Conservation (phyloP, 129 eudicot species). For the Tagetes erecta region DNA sequence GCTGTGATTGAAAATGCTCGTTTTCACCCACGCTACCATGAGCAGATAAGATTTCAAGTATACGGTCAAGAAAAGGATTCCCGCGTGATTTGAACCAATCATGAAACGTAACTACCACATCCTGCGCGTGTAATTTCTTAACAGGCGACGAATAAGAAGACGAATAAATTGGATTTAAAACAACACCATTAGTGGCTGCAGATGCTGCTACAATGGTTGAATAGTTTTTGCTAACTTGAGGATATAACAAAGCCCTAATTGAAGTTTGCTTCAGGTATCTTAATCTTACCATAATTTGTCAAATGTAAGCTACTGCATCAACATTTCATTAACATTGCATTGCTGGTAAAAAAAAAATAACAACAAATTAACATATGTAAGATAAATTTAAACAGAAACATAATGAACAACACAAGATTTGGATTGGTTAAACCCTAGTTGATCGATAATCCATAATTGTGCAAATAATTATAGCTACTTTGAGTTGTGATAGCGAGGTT, state of each 20-base stretch:
- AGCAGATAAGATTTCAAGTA: slow-evolving; percentile 46
- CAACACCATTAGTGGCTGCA: slow-evolving; percentile 10
- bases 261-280: slow-evolving; percentile 47
- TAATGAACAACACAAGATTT: not conserved
- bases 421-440: not conserved
- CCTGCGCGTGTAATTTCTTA: slow-evolving; percentile 29
- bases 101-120: slow-evolving; percentile 47
- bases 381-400: not conserved
- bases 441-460: no score
- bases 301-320: slow-evolving; percentile 17
- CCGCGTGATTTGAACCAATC: slow-evolving; percentile 62
- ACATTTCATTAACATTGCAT: not conserved
- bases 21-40: slow-evolving; percentile 21
- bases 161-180: slow-evolving; percentile 17
- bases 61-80: slow-evolving; percentile 46
- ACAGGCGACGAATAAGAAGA: not conserved
- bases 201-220: slow-evolving; percentile 18
- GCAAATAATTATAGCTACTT: no score
- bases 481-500: no score
- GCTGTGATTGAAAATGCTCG: slow-evolving; percentile 16
- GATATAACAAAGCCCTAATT: slow-evolving; percentile 39
- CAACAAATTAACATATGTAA: not conserved
- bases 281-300: slow-evolving; percentile 42
- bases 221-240: slow-evolving; percentile 17
- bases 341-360: not conserved